phyloP scores from a whole-genome alignment of 257 asterid species.

The Lavandula angustifolia region DNA sequence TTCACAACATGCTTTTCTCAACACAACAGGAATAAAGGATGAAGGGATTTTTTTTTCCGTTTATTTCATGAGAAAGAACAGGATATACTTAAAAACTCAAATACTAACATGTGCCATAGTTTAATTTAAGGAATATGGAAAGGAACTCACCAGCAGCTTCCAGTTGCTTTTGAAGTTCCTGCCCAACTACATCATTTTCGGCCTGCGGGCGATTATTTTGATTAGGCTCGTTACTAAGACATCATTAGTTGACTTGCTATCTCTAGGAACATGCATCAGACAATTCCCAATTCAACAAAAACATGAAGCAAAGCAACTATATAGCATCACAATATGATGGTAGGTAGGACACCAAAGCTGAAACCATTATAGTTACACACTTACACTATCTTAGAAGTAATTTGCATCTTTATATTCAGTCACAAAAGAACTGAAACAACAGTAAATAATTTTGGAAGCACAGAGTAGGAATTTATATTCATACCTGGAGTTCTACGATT shows the following conservation, averaged over 20 bases:
- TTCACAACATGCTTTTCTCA: too few relatives aligned
- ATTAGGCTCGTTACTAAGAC: conserved; percentile 14
- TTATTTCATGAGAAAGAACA: conserved; percentile 12
- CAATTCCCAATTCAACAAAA: neutral
- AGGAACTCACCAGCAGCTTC: conserved; percentile 79
- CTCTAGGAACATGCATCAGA: conserved; percentile 1
- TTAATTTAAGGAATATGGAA: neutral
- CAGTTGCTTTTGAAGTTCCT: conserved; percentile 86
- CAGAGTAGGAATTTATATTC: neutral
- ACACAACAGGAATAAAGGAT: neutral
- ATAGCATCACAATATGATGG: neutral
- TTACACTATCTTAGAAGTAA: conserved; percentile 14
- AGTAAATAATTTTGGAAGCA: neutral
- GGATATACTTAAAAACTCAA: neutral
- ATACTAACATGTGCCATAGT: neutral
- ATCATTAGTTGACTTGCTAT: conserved; percentile 4
- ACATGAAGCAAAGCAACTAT: conserved; percentile 16
- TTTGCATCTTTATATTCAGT: neutral
- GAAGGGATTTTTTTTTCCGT: conserved; percentile 11
- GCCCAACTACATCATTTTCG: conserved; percentile 85
- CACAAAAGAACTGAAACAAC: neutral
- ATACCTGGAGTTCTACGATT: conserved; percentile 85
- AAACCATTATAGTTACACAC: too few relatives aligned
- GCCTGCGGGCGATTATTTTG: conserved; percentile 44
- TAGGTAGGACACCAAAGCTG: too few relatives aligned